A percentile compares a stretch with the other conserved stretches of the same genome.
These are phyloP conservation scores for Talaromyces sp. DNA, from an alignment of 2,329 filamentous ascomycete species.

Conservation along the genomic window DNA sequence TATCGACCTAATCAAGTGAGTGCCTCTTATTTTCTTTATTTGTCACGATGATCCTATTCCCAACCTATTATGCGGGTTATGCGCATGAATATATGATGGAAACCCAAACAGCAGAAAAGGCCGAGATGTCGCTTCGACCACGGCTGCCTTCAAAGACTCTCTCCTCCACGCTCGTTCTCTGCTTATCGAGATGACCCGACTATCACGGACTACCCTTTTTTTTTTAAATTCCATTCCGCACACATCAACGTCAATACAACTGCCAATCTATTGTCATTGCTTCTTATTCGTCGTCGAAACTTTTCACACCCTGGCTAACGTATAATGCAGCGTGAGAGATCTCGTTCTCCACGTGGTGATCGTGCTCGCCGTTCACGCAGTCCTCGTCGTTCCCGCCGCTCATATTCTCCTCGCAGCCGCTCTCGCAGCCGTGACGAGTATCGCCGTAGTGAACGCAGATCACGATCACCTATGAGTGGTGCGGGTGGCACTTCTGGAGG, in stretches of 20 bases:
- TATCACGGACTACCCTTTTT: background rate
- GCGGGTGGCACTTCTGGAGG: constrained; percentile 63
- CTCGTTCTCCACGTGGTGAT: constrained; percentile 50
- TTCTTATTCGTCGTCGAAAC: background rate
- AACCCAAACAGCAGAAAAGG: background rate
- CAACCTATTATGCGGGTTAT: background rate
- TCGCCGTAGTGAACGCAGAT: constrained; percentile 67
- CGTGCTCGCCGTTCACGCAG: constrained; percentile 66
- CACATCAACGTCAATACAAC: background rate
- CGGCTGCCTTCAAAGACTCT: no score
- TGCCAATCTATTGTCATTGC: background rate
- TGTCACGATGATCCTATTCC: background rate
- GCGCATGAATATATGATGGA: background rate
- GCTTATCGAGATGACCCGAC: background rate
- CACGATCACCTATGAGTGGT: constrained; percentile 80
- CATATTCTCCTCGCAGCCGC: constrained; percentile 73
- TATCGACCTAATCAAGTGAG: constrained; percentile 44
- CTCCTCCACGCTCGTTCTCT: background rate
- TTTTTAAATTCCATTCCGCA: background rate
- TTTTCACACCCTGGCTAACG: background rate
- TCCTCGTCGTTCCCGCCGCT: constrained; percentile 68
- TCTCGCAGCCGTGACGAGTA: constrained; percentile 75
- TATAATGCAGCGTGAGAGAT: constrained; percentile 65
- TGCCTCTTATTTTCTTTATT: constrained; percentile 15
- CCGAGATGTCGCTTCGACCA: background rate